phyloP scores from a whole-genome alignment of 2,329 filamentous ascomycete genomes.

The Furcasterigmium furcatum region DNA sequence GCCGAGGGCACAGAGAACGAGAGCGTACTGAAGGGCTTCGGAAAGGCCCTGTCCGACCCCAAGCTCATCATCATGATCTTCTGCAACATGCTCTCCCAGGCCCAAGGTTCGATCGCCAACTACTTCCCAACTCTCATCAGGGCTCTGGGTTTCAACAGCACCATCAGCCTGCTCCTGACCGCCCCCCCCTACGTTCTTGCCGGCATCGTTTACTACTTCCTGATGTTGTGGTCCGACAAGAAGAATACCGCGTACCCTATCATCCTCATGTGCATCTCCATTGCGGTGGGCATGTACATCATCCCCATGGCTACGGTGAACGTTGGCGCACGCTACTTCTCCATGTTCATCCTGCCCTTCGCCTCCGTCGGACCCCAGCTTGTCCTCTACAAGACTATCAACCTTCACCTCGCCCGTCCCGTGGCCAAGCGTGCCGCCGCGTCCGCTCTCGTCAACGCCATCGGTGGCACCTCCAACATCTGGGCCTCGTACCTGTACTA shows the following conservation, averaged over 20 bases:
- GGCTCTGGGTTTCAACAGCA: constrained; percentile 19
- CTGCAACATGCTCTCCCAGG: constrained; percentile 21
- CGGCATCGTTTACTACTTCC: constrained; percentile 20
- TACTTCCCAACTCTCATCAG: constrained; percentile 25
- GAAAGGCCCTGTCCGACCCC: constrained; percentile 33
- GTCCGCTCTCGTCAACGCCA: constrained; percentile 34
- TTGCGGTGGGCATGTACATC: constrained; percentile 16
- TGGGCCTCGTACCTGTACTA: constrained; percentile 33
- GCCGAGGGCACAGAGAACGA: constrained; percentile 19
- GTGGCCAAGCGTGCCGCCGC: constrained; percentile 22
- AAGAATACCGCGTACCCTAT: constrained; percentile 40
- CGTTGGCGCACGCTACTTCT: constrained; percentile 14
- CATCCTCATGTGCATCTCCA: constrained; percentile 25
- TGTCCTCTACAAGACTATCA: constrained; percentile 19
- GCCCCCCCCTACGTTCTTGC: constrained; percentile 24
- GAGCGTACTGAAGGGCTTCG: constrained; percentile 17
- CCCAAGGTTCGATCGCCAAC: constrained; percentile 24
- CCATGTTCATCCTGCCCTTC: constrained; percentile 19
- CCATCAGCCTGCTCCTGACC: constrained; percentile 22
- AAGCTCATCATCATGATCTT: constrained; percentile 29
- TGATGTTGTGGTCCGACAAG: constrained; percentile 28
- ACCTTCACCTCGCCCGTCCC: constrained; percentile 22
- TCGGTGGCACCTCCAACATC: constrained; percentile 28
- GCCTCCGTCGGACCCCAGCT: constrained; percentile 23
- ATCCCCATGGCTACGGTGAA: constrained; percentile 16